phyloP scores from a whole-genome alignment of 2,329 filamentous ascomycete species.

The Aspergillus ochraceoroseus region DNA sequence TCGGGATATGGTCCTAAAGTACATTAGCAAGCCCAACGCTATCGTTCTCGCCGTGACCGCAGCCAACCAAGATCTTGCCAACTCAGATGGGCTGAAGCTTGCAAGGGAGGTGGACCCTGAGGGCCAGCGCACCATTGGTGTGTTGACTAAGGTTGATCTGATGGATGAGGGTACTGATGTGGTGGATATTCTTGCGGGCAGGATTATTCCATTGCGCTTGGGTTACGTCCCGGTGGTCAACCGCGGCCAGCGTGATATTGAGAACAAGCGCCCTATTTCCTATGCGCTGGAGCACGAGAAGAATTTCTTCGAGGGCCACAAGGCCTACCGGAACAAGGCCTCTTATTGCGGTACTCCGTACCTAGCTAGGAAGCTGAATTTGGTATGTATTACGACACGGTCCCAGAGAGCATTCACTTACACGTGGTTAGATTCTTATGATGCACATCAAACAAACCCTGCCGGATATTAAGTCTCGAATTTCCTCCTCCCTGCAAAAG shows the following conservation, averaged over 20 bases:
- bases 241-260: slow-evolving; percentile 94
- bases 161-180: slow-evolving; percentile 99
- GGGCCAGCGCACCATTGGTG: slow-evolving; percentile 95
- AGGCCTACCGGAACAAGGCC: slow-evolving; percentile 97
- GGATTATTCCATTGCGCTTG: slow-evolving; percentile 89
- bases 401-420: slow-evolving; percentile 23
- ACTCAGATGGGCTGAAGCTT: slow-evolving; percentile 95
- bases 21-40: slow-evolving; percentile 96
- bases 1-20: slow-evolving; percentile 95
- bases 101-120: slow-evolving; percentile 95
- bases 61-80: slow-evolving; percentile 95
- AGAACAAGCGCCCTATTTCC: slow-evolving; percentile 93
- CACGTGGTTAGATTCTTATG: slow-evolving; percentile 72
- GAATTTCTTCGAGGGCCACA: slow-evolving; percentile 97
- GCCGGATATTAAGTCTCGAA: slow-evolving; percentile 96
- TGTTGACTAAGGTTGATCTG: slow-evolving; percentile 95
- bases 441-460: slow-evolving; percentile 99
- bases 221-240: slow-evolving; percentile 98
- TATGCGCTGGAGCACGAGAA: slow-evolving; percentile 89
- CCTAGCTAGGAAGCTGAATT: slow-evolving; percentile 89
- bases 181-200: slow-evolving; percentile 94
- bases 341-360: slow-evolving; percentile 98
- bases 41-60: slow-evolving; percentile 96
- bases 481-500: slow-evolving; percentile 88
- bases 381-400: slow-evolving; percentile 45